Evolutionary conservation across 805 yeast species (phyloP).

Genomic region (Pichia ethanolica): DNA sequence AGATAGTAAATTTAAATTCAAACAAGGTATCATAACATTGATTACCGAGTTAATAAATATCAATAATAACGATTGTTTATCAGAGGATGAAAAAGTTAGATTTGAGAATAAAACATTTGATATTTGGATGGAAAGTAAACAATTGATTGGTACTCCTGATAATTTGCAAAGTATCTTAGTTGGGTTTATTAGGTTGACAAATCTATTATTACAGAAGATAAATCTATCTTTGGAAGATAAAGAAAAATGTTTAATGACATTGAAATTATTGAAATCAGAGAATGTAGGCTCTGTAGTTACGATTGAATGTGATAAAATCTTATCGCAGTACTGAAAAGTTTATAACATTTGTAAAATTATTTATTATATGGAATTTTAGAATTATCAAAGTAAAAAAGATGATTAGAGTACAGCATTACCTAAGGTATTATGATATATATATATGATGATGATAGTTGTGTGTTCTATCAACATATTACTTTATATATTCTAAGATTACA

Average conservation of each 20-base stretch:
- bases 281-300: constrained; percentile 45
- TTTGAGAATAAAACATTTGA: not conserved
- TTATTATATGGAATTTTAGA: not conserved
- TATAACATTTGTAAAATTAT: not conserved
- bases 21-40: constrained; percentile 23
- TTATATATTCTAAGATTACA: not conserved
- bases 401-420: no score
- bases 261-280: constrained; percentile 22
- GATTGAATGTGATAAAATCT: constrained; percentile 26
- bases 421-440: no score
- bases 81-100: not conserved
- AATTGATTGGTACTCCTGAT: constrained; percentile 12
- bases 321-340: not conserved
- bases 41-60: constrained; percentile 5
- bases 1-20: constrained; percentile 13
- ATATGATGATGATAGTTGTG: no score
- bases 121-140: constrained; percentile 11
- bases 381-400: not conserved
- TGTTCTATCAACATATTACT: not conserved
- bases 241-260: constrained; percentile 37
- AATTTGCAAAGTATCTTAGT: constrained; percentile 50
- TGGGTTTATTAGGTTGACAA: constrained; percentile 30
- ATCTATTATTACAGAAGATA: constrained; percentile 6
- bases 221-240: constrained; percentile 28
- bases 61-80: not conserved